Conservation (phyloP, 2,329 filamentous ascomycete species). For the Phaeosphaeria sp. region DNA sequence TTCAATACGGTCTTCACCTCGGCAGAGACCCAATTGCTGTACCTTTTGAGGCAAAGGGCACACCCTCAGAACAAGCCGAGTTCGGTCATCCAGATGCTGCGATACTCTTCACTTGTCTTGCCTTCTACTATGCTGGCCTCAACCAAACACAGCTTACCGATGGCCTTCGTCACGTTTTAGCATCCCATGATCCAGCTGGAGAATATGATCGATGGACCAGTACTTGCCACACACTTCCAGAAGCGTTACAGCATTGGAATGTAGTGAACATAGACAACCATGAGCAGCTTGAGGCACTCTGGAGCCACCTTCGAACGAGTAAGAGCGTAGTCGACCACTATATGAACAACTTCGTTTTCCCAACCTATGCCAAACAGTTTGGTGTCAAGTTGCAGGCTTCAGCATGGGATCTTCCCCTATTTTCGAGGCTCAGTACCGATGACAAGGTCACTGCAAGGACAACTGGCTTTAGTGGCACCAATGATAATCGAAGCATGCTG, state of each 20-base stretch:
- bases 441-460: conserved; percentile 49
- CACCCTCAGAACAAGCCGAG: conserved; percentile 66
- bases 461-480: conserved; percentile 72
- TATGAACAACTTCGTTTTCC: conserved; percentile 63
- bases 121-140: conserved; percentile 70
- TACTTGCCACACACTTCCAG: too few species aligned
- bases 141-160: conserved; percentile 54
- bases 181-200: too few species aligned
- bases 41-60: conserved; percentile 70
- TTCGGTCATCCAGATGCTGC: conserved; percentile 72
- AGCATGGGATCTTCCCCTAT: conserved; percentile 71
- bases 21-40: conserved; percentile 61
- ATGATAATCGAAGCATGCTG: conserved; percentile 63
- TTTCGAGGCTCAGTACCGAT: too few species aligned
- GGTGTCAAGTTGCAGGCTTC: conserved; percentile 67
- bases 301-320: too few species aligned
- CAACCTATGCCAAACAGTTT: conserved; percentile 66
- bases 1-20: conserved; percentile 66
- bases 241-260: too few species aligned
- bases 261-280: too few species aligned
- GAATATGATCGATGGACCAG: conserved; percentile 62
- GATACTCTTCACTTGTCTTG: conserved; percentile 69
- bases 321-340: conserved; percentile 66
- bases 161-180: conserved; percentile 56
- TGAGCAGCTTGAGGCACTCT: conserved; percentile 53